These are phyloP conservation scores for Saccharomyces hybrid DNA, from an alignment of 1,139 yeast species.

Conservation along the genomic window DNA sequence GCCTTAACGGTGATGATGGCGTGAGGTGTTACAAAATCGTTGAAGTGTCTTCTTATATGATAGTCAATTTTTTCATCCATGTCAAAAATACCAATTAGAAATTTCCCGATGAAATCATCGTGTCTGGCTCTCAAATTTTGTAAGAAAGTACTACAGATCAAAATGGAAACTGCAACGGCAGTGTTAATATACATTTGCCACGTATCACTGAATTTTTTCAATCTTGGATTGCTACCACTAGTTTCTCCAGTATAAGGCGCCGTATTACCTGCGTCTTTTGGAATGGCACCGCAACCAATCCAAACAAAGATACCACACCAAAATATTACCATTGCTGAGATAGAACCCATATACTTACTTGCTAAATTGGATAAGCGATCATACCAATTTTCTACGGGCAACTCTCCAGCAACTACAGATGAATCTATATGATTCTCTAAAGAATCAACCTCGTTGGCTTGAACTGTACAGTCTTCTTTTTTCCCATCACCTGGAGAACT, in stretches of 20 bases:
- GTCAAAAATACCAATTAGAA: conserved; percentile 21
- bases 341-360: conserved; percentile 29
- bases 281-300: conserved; percentile 34
- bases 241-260: conserved; percentile 25
- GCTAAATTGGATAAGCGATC: conserved; percentile 27
- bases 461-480: neutral
- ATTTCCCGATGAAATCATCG: conserved; percentile 26
- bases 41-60: conserved; percentile 18
- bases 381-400: conserved; percentile 28
- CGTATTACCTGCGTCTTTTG: conserved; percentile 20
- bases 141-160: conserved; percentile 32
- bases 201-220: conserved; percentile 27
- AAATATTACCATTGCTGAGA: conserved; percentile 29
- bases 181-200: conserved; percentile 39
- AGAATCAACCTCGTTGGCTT: neutral
- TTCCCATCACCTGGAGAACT: neutral
- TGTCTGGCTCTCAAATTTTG: conserved; percentile 36
- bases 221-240: conserved; percentile 20
- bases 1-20: conserved; percentile 22
- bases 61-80: conserved; percentile 31
- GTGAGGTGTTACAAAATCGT: conserved; percentile 24
- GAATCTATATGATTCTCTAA: neutral
- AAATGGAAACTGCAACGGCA: conserved; percentile 34
- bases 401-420: conserved; percentile 9
- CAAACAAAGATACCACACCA: conserved; percentile 35